These are phyloP conservation scores for Boletus edulis DNA, from an alignment of 768 basidiomycete genomes.

Conservation along the genomic window DNA sequence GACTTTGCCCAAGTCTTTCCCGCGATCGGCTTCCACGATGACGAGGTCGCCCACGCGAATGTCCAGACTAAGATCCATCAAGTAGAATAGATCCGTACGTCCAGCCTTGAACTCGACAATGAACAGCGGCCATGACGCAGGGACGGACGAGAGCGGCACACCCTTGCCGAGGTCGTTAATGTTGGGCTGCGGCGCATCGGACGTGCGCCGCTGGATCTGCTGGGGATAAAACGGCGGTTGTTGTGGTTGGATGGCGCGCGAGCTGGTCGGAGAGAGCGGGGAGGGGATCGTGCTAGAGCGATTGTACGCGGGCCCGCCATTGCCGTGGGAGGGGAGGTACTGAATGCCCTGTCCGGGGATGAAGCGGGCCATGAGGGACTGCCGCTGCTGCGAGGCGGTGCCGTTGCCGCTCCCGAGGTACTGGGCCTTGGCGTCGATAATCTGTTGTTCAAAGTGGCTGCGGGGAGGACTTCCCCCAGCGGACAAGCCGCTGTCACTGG, in stretches of 20 bases:
- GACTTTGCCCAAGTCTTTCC: conserved; percentile 89
- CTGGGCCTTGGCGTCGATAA: conserved; percentile 40
- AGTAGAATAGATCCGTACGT: conserved; percentile 92
- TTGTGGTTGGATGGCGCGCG: conserved; percentile 29
- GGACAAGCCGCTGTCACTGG: conserved; percentile 60
- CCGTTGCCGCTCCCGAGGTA: conserved; percentile 26
- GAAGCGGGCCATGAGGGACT: conserved; percentile 53
- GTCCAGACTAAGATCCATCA: conserved; percentile 61
- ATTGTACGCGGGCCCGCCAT: conserved; percentile 33
- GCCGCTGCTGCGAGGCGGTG: conserved; percentile 21
- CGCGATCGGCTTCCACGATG: conserved; percentile 95
- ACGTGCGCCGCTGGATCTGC: conserved; percentile 38
- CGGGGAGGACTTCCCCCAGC: conserved; percentile 49
- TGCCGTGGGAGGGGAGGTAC: conserved; percentile 42
- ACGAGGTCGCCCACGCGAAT: conserved; percentile 89
- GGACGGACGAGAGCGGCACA: conserved; percentile 80
- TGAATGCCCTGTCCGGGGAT: conserved; percentile 66
- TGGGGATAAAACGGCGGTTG: conserved; percentile 30
- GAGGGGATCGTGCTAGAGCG: conserved; percentile 42
- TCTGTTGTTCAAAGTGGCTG: conserved; percentile 45
- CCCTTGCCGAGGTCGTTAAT: conserved; percentile 79
- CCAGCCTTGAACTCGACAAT: conserved; percentile 99
- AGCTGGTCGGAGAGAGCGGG: conserved; percentile 53
- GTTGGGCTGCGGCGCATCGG: conserved; percentile 34
- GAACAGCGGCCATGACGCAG: conserved; percentile 84